phyloP scores from a whole-genome alignment of 2,329 filamentous ascomycete species.

The Nothophaeocryptopus gaeumannii region DNA sequence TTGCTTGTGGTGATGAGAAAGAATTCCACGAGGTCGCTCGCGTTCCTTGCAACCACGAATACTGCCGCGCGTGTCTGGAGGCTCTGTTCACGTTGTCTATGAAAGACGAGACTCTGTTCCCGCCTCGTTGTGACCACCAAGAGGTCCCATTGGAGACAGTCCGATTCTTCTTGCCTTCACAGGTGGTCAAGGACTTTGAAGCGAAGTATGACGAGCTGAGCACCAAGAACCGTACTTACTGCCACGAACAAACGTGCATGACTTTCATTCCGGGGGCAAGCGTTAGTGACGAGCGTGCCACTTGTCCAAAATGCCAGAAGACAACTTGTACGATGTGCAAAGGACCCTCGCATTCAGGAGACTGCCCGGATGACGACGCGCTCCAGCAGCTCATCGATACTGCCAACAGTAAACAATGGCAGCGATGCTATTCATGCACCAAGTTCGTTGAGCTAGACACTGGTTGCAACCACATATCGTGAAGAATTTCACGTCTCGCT shows the following conservation, averaged over 20 bases:
- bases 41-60: slow-evolving; percentile 44
- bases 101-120: slow-evolving; percentile 53
- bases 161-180: slow-evolving; percentile 36
- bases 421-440: slow-evolving; percentile 49
- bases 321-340: slow-evolving; percentile 56
- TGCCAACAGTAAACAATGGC: slow-evolving; percentile 50
- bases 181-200: slow-evolving; percentile 40
- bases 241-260: slow-evolving; percentile 45
- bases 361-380: slow-evolving; percentile 49
- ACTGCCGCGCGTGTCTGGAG: slow-evolving; percentile 51
- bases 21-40: slow-evolving; percentile 30
- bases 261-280: slow-evolving; percentile 44
- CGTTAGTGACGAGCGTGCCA: slow-evolving; percentile 38
- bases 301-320: slow-evolving; percentile 43
- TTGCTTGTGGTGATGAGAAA: slow-evolving; percentile 32
- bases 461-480: slow-evolving; percentile 60
- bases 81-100: slow-evolving; percentile 46
- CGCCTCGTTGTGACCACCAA: slow-evolving; percentile 53
- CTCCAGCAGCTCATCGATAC: slow-evolving; percentile 42
- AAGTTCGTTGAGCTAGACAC: slow-evolving; percentile 48
- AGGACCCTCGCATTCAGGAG: slow-evolving; percentile 40
- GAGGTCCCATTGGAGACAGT: slow-evolving; percentile 40
- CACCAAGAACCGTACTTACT: slow-evolving; percentile 53
- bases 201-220: slow-evolving; percentile 51
- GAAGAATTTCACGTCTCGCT: slow-evolving; percentile 38